Evolutionary conservation across 805 yeast species (phyloP).

Genomic region (Debaryomyces hansenii): DNA sequence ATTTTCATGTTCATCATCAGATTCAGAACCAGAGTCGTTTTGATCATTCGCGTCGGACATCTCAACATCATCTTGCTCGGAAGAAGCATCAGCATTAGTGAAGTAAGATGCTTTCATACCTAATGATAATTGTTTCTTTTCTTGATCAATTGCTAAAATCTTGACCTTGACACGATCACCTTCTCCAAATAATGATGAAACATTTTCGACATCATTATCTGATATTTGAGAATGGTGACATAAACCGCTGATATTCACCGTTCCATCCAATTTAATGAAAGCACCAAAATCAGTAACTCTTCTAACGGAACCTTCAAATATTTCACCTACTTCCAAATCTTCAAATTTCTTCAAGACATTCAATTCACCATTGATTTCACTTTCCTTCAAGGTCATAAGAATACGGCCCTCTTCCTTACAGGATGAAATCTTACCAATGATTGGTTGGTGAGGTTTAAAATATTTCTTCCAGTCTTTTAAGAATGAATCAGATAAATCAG

Average conservation of each 20-base stretch:
- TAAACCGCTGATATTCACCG: constrained; percentile 75
- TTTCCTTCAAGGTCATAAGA: constrained; percentile 75
- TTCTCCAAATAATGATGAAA: constrained; percentile 68
- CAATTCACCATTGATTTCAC: constrained; percentile 73
- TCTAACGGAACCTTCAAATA: constrained; percentile 75
- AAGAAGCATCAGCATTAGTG: constrained; percentile 29
- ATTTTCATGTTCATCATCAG: constrained; percentile 14
- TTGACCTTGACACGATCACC: constrained; percentile 92
- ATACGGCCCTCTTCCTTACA: constrained; percentile 64
- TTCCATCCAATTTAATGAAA: constrained; percentile 76
- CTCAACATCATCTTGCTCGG: constrained; percentile 23
- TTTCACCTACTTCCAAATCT: constrained; percentile 68
- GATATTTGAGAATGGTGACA: constrained; percentile 87
- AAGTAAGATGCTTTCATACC: constrained; percentile 97
- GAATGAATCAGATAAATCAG: constrained; percentile 78
- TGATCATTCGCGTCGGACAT: constrained; percentile 21
- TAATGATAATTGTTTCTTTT: constrained; percentile 74
- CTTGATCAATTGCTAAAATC: constrained; percentile 59
- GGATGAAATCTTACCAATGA: constrained; percentile 69
- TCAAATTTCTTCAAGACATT: constrained; percentile 58
- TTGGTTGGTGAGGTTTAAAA: constrained; percentile 68
- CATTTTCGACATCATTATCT: constrained; percentile 60
- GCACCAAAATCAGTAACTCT: constrained; percentile 88
- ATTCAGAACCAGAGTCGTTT: constrained; percentile 25
- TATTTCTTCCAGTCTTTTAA: constrained; percentile 86